A percentile compares a stretch with the other conserved stretches of the same genome.
These are phyloP conservation scores for Cladosporium sp. DNA, from an alignment of 2,329 filamentous ascomycete genomes.

Conservation along the genomic window DNA sequence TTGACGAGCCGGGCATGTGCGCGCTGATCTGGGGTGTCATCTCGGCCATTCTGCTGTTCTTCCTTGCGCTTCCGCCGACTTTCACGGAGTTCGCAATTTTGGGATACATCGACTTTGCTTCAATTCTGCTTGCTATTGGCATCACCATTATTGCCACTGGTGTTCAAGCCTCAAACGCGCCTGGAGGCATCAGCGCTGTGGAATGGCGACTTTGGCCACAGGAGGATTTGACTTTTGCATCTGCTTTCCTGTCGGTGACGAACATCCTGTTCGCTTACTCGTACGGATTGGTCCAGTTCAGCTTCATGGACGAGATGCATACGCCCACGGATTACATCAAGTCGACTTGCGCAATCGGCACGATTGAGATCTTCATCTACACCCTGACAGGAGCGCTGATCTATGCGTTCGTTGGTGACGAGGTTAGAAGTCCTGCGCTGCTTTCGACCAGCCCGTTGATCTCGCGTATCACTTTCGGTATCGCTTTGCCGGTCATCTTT, in stretches of 20 bases:
- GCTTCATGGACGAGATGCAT: slow-evolving; percentile 94
- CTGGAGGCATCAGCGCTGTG: slow-evolving; percentile 66
- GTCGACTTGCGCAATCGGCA: slow-evolving; percentile 85
- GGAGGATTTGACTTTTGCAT: slow-evolving; percentile 78
- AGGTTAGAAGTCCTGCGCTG: slow-evolving; percentile 90
- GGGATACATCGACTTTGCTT: slow-evolving; percentile 85
- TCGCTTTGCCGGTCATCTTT: slow-evolving; percentile 93
- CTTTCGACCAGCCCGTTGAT: slow-evolving; percentile 74
- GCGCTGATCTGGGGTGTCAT: slow-evolving; percentile 46
- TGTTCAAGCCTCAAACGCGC: slow-evolving; percentile 51
- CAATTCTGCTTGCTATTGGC: slow-evolving; percentile 78
- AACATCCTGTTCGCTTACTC: slow-evolving; percentile 84
- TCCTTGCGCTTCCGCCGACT: slow-evolving; percentile 80
- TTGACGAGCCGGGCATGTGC: slow-evolving; percentile 39
- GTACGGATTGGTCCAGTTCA: slow-evolving; percentile 85
- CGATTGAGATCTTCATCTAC: slow-evolving; percentile 84
- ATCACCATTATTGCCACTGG: slow-evolving; percentile 76
- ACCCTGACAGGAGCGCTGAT: slow-evolving; percentile 76
- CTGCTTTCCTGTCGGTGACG: slow-evolving; percentile 86
- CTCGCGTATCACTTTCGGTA: slow-evolving; percentile 87
- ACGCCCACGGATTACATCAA: slow-evolving; percentile 82
- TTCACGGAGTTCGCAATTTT: slow-evolving; percentile 79
- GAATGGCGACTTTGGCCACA: slow-evolving; percentile 60
- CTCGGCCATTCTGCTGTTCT: slow-evolving; percentile 53
- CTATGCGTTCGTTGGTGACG: slow-evolving; percentile 81